Evolutionary conservation across 2,329 filamentous ascomycete genomes (phyloP), one percentile per base, ranked within the genome.

Genomic region (Stachybotrys chlorohalonatus): DNA sequence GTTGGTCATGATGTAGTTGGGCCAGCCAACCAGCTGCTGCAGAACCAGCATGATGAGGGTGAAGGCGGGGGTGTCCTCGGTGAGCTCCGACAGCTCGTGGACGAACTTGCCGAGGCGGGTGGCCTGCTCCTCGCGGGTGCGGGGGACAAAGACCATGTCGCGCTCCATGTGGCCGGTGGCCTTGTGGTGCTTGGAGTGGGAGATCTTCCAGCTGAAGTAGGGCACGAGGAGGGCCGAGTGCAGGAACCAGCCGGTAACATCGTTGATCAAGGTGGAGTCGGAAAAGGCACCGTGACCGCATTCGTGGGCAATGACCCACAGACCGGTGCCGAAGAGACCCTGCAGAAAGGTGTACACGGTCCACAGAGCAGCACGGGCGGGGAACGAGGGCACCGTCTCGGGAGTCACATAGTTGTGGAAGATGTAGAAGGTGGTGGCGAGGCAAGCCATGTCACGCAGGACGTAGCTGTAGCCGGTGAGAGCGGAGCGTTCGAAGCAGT

Each of bases 141-240:
- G 90, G 57, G 94, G 94, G n/a, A 97, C 80, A 70, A 96, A 97
- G 59, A 97, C 94, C 94, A 99, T 99, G 75, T 99, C 94, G 63
- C 93, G 90, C 75, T 95, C 91, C 76, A 99, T 86, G 80, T 99
- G 84, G 65, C 92, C 94, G 46, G 94, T 99, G 60, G 92, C 91
- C 83, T 97, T 97, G 88, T 99, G 94, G 80, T 99, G 94, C 84
- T 96, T 96, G 78, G 90, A 89, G 78, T 99, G 94, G 62, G 91
- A 96, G 75, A 97, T 92, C 78, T 99, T 95, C 94, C 94, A 99
- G 70, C 90, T 95, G 79, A 96, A 99, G 79, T 97, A 99, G 24
- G 94, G 94, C 51, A 99, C 93, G 55, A 96, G 80, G 46, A 96
- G 84, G 49, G 84, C 73, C 45, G 92, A 96, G 78, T 97, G 93